Conservation (phyloP, 2,329 filamentous ascomycete species). For the Fusarium domesticum region DNA sequence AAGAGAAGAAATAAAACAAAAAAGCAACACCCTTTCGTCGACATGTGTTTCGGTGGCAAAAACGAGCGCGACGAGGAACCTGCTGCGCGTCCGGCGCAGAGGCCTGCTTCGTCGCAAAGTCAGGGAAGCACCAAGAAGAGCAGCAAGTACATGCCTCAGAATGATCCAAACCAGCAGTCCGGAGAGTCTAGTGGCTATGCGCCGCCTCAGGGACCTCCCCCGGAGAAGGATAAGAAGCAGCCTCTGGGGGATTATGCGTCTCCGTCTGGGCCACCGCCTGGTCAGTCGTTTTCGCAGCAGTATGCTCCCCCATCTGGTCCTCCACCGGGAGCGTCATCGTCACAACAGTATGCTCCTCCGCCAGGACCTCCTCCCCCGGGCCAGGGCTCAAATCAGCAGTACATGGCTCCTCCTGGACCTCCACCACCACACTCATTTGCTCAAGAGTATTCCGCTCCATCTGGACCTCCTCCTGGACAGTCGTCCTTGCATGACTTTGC, state of each 20-base stretch:
- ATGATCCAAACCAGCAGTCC: constrained; percentile 17
- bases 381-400: constrained; percentile 14
- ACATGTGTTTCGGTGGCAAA: constrained; percentile 51
- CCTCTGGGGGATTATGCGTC: background rate
- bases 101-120: constrained; percentile 26
- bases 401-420: constrained; percentile 31
- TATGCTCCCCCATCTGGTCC: constrained; percentile 33
- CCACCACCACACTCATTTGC: constrained; percentile 21
- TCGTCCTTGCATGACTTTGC: constrained; percentile 4
- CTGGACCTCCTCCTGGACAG: constrained; percentile 33
- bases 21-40: constrained; percentile 1
- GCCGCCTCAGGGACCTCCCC: constrained; percentile 27
- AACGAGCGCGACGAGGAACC: constrained; percentile 39
- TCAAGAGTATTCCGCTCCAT: constrained; percentile 26
- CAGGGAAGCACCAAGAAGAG: constrained; percentile 30
- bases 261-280: background rate
- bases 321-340: constrained; percentile 12
- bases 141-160: constrained; percentile 24
- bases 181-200: constrained; percentile 22
- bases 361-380: background rate
- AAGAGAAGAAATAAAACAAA: constrained; percentile 2
- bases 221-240: constrained; percentile 10
- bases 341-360: background rate
- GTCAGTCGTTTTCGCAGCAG: background rate
- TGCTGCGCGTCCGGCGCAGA: constrained; percentile 39